phyloP scores from a whole-genome alignment of 2,329 filamentous ascomycete genomes.

The Leptographium radiaticola region DNA sequence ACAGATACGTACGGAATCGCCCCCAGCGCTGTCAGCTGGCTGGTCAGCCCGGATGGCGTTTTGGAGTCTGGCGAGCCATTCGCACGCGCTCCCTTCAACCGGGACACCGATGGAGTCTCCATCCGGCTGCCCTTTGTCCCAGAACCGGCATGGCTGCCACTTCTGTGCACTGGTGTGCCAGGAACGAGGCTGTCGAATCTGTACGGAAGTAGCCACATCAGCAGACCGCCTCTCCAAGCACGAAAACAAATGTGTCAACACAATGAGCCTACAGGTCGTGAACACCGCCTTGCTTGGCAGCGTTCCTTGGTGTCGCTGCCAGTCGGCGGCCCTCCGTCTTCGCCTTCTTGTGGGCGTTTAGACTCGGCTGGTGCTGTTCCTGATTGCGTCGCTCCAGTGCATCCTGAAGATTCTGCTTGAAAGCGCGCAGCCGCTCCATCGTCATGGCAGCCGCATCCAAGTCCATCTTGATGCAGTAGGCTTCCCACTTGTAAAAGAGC shows the following conservation, averaged over 20 bases:
- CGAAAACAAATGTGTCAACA: background rate
- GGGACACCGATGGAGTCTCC: slow-evolving; percentile 34
- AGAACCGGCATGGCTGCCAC: slow-evolving; percentile 4
- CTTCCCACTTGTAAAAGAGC: slow-evolving; percentile 97
- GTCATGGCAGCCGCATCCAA: slow-evolving; percentile 52
- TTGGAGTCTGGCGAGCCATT: slow-evolving; percentile 32
- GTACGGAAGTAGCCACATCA: background rate
- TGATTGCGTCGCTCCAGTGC: slow-evolving; percentile 43
- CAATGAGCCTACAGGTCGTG: slow-evolving; percentile 57
- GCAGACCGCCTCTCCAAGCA: background rate
- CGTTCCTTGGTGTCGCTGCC: slow-evolving; percentile 49
- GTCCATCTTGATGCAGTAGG: slow-evolving; percentile 91
- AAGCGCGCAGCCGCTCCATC: slow-evolving; percentile 56
- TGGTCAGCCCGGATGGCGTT: slow-evolving; percentile 25
- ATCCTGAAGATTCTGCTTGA: slow-evolving; percentile 83
- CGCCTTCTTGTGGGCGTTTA: slow-evolving; percentile 35
- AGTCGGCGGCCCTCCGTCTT: slow-evolving; percentile 39
- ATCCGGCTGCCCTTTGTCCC: slow-evolving; percentile 15
- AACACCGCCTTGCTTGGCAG: slow-evolving; percentile 49
- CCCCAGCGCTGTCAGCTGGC: slow-evolving; percentile 25
- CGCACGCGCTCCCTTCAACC: slow-evolving; percentile 28
- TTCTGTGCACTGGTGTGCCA: slow-evolving; percentile 37
- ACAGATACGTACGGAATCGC: slow-evolving; percentile 22
- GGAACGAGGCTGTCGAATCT: slow-evolving; percentile 58
- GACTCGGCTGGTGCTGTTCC: slow-evolving; percentile 38